Evolutionary conservation across 495 filamentous ascomycete species (phyloP), one percentile per base, ranked within the genome.

Genomic region (Penicillium mononematosum): DNA sequence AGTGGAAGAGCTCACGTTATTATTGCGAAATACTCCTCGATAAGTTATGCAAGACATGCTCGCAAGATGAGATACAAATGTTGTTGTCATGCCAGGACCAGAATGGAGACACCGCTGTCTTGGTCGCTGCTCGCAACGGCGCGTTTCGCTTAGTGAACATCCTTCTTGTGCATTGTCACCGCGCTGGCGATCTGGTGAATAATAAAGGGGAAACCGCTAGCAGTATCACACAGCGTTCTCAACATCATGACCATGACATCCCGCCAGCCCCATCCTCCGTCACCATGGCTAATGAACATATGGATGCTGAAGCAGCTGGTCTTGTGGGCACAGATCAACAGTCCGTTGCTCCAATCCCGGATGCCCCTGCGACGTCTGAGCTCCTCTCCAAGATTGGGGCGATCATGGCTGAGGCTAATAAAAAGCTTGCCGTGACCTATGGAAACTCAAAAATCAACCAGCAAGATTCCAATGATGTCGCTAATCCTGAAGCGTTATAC

Each of bases 1-100:
- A 91, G 67, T 87, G 88, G 66, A 85, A 88, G 25, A 92, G 86
- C 60, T 89, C 91, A 19, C 83, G 89, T 16, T 97, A 98, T 66
- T 98, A 98, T 68, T 83, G 96, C 32, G 92, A 97, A 65, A 84
- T 88, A 51, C 81, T 97, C n/a, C 79, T 97, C 29, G 88, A 92
- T 70, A 92, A 87, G 70, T 76, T 98, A 24, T 80, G 82, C 53
- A 86, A 92, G 60, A 79, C 82, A 1, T 81, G 82, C 50, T 78
- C 83, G 10, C 79, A 82, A 17, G 82, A 86, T 53, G 85, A 90
- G 46, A 80, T 96, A 19, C 85, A 88, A 46, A 68, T 79, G 88
- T 20, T 76, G 32, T 53, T 78, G 66, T 96, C 43, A 81, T 97
- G 77, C 20, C 88, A 90, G 64, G 93, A 98, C 68, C 72, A 84